Base-by-base conservation (phyloP, 768 basidiomycete genomes). In the Pleurotus cornucopiae region DNA sequence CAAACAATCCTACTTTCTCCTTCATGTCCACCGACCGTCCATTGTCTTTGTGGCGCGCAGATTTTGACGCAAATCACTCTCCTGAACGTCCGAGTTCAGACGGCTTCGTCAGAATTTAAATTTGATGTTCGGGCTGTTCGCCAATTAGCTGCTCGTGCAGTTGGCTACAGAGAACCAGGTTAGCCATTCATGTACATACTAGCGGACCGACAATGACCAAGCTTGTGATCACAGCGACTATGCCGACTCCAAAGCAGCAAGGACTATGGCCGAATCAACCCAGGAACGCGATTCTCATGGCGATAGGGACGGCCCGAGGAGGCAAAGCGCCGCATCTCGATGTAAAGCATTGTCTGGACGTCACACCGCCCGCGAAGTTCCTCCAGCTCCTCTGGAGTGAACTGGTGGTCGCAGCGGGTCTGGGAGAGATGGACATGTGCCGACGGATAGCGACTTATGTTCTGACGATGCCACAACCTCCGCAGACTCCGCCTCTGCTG, bases 381-480 rank as follows among this genome's bases (percentile, higher is more conserved):
- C 75, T 92, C 37, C 68, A 77, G 21, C 63, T 80, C 1, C 72
- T 91, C n/a, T 93, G 90, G 89, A 71, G 73, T 12, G 87, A 90
- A 64, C 69, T 90, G 30, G 68, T 74, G 26, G 66, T 71, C 20
- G 73, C 81, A 2, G 80, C 84, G 16, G 79, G 71, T 58, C 72
- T 80, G 6, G 82, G 84, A 30, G 83, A 85, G 57, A 73, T 80
- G 43, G 88, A 90, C 57, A 76, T 75, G 14, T 82, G 82, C 65
- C 76, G 83, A 53, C 79, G 88, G 41, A 70, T 91, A 23, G 81
- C 83, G 46, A 86, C 86, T 0, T 89, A 85, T 66, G 78, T 84
- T 39, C 75, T 92, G 39, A 80, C 84, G 25, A 81, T 75, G 58
- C 88, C 89, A 41, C 82, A 81, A 20, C 69, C 68, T 7, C 68